Base-by-base conservation (phyloP, 768 basidiomycete species). In the Lentinula raphanica region DNA sequence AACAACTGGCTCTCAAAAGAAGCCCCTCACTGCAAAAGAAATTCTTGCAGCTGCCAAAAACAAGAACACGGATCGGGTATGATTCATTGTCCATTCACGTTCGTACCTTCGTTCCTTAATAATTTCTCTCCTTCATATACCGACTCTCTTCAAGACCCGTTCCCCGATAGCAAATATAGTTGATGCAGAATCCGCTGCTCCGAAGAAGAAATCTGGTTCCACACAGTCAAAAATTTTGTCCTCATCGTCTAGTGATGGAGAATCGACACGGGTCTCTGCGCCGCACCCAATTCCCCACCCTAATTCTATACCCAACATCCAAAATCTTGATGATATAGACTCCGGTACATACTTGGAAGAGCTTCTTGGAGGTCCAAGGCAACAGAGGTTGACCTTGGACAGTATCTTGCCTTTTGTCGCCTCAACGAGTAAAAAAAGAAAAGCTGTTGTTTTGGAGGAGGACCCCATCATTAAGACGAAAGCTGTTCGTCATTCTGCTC, bases 331-430 rank as follows among this genome's bases (percentile, higher is more conserved):
- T 29, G n/a, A 23, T 9, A 49, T 46, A 35, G 40, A 44, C 42
- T 44, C 56, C 8, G 28, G 36, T 19, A 7, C 46, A 12, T 31
- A 57, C 21, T 28, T 57, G n/a, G 76, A 80, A 7, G 71, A 72
- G 8, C 61, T 80, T 49, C 63, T 82, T 12, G 74, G 71, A 28
- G 78, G 78, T 2, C 79, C 81, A 7, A 45, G 49, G n/a, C 49
- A 60, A 27, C 63, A 63, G 35, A 65, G 63, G 29, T 62, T 69
- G n/a, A 62, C 74, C 23, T 57, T 75, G 1, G 69, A 69, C 23
- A 69, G 64, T 42, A 40, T 64, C 21, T 17, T 61, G 23, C 45
- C 42, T 25, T 60, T 56, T 5, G 61, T 61, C 7, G 59, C 54
- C 27, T 79, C 78, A 17, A 25, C 56, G 21, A 27, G 7, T 23